A percentile compares a stretch with the other conserved stretches of the same genome.
These are phyloP conservation scores for Penicillium palitans DNA, from an alignment of 2,329 filamentous ascomycete species.

Conservation along the genomic window DNA sequence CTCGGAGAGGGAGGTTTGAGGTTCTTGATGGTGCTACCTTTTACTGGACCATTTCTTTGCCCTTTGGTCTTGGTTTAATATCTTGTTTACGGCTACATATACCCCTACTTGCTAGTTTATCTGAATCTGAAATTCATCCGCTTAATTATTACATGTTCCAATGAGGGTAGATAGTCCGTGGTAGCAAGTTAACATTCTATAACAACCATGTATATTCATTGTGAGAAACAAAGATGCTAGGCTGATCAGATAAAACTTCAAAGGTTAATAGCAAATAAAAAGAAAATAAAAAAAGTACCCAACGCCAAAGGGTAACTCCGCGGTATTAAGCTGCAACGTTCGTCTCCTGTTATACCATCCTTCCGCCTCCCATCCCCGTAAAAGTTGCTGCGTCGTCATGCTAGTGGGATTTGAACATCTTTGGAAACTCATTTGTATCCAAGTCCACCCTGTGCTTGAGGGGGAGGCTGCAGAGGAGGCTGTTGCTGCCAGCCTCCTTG, in stretches of 20 bases:
- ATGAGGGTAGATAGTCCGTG: neutral
- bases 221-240: neutral
- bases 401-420: neutral
- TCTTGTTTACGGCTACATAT: neutral
- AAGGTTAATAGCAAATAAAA: neutral
- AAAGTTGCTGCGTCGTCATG: neutral
- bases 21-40: neutral
- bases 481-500: constrained; percentile 17
- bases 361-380: neutral
- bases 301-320: constrained; percentile 3
- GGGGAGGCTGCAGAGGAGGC: constrained; percentile 17
- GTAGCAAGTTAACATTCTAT: neutral
- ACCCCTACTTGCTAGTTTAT: constrained; percentile 1
- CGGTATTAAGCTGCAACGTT: neutral
- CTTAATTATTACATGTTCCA: neutral
- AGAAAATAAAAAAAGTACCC: neutral
- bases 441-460: constrained; percentile 21
- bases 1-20: constrained; percentile 11
- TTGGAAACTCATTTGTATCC: constrained; percentile 8
- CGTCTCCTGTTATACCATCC: neutral
- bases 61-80: neutral
- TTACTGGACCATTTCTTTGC: neutral
- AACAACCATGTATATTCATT: neutral
- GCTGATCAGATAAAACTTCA: neutral
- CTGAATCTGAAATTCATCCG: neutral